Evolutionary conservation across 2,329 filamentous ascomycete genomes (phyloP), one percentile per base, ranked within the genome.

Genomic region (Gnomoniopsis sp.): DNA sequence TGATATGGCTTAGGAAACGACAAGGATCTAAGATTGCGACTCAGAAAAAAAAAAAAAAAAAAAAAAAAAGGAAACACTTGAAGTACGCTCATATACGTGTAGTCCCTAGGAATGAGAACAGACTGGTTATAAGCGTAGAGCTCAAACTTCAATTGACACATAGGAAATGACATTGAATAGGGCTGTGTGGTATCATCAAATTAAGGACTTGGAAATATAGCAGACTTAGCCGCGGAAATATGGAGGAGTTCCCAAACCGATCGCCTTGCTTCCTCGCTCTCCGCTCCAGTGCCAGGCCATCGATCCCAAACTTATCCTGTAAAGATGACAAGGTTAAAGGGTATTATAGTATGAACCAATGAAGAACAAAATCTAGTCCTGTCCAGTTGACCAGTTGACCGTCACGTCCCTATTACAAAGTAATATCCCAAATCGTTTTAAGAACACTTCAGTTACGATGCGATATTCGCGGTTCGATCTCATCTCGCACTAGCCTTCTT

Each of bases 401-500:
- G 17, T 14, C 10, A 6, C 3, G 6, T 19, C 4, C 26, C 26
- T 30, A 33, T 26, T 36, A 17, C 22, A 49, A 19, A 19, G 36
- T 15, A 41, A n/a, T 41, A 41, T 1, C 7, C 19, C 15, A 49
- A 17, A n/a, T 33, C 26, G 19, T 33, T n/a, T 17, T 10, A 49
- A 15, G 6, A 1, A 23, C 22, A 49, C 1, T 14, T 12, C 17
- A 23, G 23, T 10, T 30, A 30, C 26, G 26, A 30, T 30, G 15
- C 47, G 36, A 33, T 17, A 33, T 15, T 22, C 12, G 12, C 7
- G 21, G 8, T 12, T 19, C 49, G n/a, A 21, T 8, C n/a, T 55
- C 43, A 61, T 36, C 51, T 58, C 51, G 44, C 34, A 17, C n/a
- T 49, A 11, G 59, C 50, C 48, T 36, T 61, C 43, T 44, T 61